These are phyloP conservation scores for Claviceps sp. DNA, from an alignment of 2,329 filamentous ascomycete genomes.

Conservation along the genomic window DNA sequence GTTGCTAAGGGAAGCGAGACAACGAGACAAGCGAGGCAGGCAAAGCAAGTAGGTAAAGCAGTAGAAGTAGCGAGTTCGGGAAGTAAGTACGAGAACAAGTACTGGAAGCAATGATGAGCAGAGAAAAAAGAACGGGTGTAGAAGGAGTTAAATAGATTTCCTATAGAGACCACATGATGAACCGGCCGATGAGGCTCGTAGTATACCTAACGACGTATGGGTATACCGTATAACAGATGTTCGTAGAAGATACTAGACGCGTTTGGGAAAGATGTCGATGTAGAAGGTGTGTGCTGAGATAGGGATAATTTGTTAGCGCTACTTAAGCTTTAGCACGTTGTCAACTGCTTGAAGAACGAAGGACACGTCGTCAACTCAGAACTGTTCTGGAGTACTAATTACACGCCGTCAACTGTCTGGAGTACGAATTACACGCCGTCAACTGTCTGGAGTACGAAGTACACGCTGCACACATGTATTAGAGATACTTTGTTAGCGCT, in stretches of 20 bases:
- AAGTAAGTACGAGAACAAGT: too few species aligned
- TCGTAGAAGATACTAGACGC: not conserved
- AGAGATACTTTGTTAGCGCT: too few species aligned
- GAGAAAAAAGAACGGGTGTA: not conserved
- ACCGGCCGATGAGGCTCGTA: constrained; percentile 6
- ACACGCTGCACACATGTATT: too few species aligned
- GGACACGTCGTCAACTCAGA: too few species aligned
- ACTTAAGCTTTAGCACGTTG: too few species aligned
- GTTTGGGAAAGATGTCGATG: not conserved
- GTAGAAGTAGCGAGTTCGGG: too few species aligned
- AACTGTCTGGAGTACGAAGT: too few species aligned
- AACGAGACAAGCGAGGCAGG: not conserved
- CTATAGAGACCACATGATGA: not conserved
- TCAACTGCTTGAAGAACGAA: not conserved
- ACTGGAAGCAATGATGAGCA: not conserved
- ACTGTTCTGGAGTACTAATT: too few species aligned
- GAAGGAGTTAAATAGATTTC: not conserved
- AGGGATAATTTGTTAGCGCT: constrained; percentile 1
- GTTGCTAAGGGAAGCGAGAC: not conserved
- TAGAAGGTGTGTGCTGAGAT: not conserved
- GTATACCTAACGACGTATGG: not conserved
- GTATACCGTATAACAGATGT: not conserved
- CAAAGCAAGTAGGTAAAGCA: too few species aligned
- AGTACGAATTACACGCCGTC: too few species aligned
- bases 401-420: too few species aligned